Conservation (phyloP, 345 rosid genomes). For the Populus euphratica region DNA sequence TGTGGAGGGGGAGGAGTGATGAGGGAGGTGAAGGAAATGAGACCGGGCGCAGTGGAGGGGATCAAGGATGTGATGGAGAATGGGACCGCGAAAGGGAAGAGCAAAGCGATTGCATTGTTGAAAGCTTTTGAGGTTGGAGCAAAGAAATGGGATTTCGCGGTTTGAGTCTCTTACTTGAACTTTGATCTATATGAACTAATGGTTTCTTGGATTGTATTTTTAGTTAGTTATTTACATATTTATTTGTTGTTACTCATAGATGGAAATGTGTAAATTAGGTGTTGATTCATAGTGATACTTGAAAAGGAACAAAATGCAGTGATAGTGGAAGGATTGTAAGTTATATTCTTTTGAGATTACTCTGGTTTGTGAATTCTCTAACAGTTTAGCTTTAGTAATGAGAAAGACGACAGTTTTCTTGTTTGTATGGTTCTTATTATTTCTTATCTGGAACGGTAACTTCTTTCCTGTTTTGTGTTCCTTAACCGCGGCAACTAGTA, state of each 20-base stretch:
- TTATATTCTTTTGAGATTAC: background rate
- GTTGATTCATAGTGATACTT: background rate
- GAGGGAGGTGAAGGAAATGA: conserved; percentile 45
- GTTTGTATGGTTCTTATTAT: background rate
- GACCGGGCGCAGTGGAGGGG: conserved; percentile 47
- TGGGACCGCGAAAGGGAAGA: conserved; percentile 64
- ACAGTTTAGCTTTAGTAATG: background rate
- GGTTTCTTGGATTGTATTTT: background rate
- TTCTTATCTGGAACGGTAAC: background rate
- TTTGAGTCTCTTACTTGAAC: conserved; percentile 25
- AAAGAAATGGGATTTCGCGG: conserved; percentile 10
- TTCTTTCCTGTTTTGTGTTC: background rate
- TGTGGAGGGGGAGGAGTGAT: conserved; percentile 48
- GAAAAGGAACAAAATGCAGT: background rate
- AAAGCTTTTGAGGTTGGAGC: conserved; percentile 28
- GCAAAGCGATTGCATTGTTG: conserved; percentile 55
- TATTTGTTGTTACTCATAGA: background rate
- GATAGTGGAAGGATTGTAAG: background rate
- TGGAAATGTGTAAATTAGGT: conserved; percentile 1
- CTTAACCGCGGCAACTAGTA: background rate
- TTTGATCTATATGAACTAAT: conserved; percentile 15
- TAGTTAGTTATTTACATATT: background rate
- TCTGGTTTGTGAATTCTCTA: background rate
- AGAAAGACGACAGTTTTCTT: background rate
- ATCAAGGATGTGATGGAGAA: conserved; percentile 52